phyloP scores from a whole-genome alignment of 306 rosid species.

The Arachis stenosperma region DNA sequence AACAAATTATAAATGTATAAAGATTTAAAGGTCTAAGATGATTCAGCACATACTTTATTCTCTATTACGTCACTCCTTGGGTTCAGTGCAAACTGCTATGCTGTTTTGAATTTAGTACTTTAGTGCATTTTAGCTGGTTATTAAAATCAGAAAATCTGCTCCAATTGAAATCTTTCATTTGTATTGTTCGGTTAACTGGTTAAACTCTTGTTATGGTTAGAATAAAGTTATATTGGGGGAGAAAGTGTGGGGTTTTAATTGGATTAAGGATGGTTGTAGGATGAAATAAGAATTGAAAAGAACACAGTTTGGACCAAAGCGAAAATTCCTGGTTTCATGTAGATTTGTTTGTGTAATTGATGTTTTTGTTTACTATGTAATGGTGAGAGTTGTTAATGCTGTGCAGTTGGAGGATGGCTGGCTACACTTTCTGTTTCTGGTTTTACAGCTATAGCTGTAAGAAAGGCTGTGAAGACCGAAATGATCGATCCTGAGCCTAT shows the following conservation, averaged over 20 bases:
- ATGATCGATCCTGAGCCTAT: constrained; percentile 82
- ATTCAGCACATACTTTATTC: background rate
- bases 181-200: background rate
- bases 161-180: constrained; percentile 2
- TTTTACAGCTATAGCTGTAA: constrained; percentile 66
- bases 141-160: background rate
- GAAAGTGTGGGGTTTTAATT: background rate
- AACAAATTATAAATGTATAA: no score
- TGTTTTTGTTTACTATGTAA: constrained; percentile 16
- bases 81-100: constrained; percentile 1
- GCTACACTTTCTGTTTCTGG: constrained; percentile 79
- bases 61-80: background rate
- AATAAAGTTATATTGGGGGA: background rate
- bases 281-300: background rate
- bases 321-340: background rate
- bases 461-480: constrained; percentile 80
- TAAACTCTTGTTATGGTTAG: background rate
- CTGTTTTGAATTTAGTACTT: background rate
- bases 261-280: background rate
- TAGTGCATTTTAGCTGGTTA: background rate
- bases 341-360: background rate
- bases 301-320: background rate
- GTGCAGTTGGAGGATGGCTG: constrained; percentile 86
- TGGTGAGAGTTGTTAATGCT: constrained; percentile 23
- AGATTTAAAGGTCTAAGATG: background rate